Percentiles rank a stretch among this genome's conserved stretches.
These are phyloP conservation scores for Lactarius hengduanensis DNA, from an alignment of 768 basidiomycete genomes.

Conservation along the genomic window DNA sequence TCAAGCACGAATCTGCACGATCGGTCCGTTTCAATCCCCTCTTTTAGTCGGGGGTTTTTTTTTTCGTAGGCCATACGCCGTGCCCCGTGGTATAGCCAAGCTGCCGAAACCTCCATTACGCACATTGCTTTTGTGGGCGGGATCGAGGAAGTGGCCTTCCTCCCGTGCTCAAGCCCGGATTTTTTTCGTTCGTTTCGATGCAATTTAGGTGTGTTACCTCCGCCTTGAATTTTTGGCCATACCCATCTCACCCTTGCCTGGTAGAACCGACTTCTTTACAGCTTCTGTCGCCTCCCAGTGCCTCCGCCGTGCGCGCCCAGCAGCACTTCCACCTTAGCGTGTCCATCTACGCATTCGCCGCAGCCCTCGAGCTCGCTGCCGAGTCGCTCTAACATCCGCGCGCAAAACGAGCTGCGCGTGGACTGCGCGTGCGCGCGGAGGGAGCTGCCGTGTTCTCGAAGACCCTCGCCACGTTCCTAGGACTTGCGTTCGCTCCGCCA, in stretches of 20 bases:
- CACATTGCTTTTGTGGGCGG: too few species aligned
- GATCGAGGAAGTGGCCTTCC: too few species aligned
- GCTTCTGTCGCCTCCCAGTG: slow-evolving; percentile 36
- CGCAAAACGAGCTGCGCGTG: slow-evolving; percentile 66
- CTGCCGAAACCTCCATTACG: too few species aligned
- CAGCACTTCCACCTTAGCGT: slow-evolving; percentile 64
- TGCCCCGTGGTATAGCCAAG: too few species aligned
- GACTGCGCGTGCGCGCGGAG: slow-evolving; percentile 79
- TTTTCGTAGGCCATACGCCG: slow-evolving; percentile 72
- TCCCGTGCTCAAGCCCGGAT: too few species aligned
- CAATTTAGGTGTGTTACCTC: too few species aligned
- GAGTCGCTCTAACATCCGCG: slow-evolving; percentile 59
- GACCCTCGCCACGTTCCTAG: slow-evolving; percentile 66
- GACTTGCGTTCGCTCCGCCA: slow-evolving; percentile 47
- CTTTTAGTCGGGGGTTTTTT: too few species aligned
- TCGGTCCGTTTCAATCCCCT: slow-evolving; percentile 46
- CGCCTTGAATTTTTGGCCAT: too few species aligned
- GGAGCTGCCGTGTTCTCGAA: slow-evolving; percentile 76
- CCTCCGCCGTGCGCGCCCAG: slow-evolving; percentile 55
- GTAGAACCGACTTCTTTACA: too few species aligned
- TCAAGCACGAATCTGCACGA: slow-evolving; percentile 95
- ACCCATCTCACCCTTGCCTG: too few species aligned
- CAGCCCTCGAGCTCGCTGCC: slow-evolving; percentile 71
- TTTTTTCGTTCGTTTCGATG: too few species aligned
- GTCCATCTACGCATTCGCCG: slow-evolving; percentile 67